Conservation (phyloP, 2,329 filamentous ascomycete species). For the Dothistroma septosporum region DNA sequence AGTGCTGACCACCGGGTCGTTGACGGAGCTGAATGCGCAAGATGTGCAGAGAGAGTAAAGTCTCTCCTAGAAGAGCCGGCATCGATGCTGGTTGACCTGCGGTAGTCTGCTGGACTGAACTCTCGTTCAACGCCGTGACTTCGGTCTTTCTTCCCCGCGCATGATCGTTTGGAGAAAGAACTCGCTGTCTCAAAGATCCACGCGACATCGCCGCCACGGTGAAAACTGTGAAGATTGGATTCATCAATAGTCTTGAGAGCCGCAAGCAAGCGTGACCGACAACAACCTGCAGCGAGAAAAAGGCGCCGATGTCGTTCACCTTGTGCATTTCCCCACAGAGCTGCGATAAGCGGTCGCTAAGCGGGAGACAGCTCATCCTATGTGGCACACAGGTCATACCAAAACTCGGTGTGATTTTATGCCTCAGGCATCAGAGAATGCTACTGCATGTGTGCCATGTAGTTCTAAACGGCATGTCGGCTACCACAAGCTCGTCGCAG, state of each 20-base stretch:
- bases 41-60: slow-evolving; percentile 78
- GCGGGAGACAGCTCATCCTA: neutral
- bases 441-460: neutral
- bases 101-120: slow-evolving; percentile 41
- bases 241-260: neutral
- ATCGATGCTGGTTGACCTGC: slow-evolving; percentile 76
- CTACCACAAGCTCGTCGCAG: neutral
- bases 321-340: neutral
- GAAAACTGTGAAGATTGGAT: neutral
- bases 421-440: neutral
- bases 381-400: neutral
- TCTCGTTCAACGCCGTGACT: neutral
- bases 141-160: neutral
- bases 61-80: slow-evolving; percentile 78
- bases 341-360: neutral
- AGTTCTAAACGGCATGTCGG: neutral
- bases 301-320: slow-evolving; percentile 1
- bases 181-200: neutral
- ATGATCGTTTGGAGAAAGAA: neutral
- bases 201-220: neutral
- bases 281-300: neutral
- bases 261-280: slow-evolving; percentile 2
- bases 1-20: slow-evolving; percentile 91
- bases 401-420: neutral
- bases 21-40: slow-evolving; percentile 90